phyloP scores from a whole-genome alignment of 495 filamentous ascomycete species.

The Rusavskia elegans region DNA sequence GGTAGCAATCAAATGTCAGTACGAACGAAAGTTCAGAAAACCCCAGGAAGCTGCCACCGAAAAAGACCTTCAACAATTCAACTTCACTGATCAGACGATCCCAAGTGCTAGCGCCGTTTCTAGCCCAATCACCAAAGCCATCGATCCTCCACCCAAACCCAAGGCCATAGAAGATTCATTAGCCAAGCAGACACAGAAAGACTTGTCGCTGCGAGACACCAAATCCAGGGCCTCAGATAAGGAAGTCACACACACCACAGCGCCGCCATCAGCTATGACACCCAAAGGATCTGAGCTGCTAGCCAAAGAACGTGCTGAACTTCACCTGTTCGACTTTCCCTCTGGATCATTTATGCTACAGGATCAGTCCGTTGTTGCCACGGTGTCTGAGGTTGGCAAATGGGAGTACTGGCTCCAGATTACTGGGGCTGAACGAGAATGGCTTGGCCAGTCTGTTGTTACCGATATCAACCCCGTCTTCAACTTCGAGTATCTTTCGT shows the following conservation, averaged over 20 bases:
- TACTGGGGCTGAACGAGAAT: conserved; percentile 56
- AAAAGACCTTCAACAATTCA: conserved; percentile 63
- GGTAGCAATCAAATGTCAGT: conserved; percentile 83
- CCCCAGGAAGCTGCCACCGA: conserved; percentile 67
- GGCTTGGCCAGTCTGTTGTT: conserved; percentile 74
- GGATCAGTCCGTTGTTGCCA: conserved; percentile 55
- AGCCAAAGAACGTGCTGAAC: conserved; percentile 60
- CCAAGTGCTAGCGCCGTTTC: conserved; percentile 65
- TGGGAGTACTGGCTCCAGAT: conserved; percentile 98
- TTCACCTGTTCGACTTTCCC: conserved; percentile 85
- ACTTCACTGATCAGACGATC: conserved; percentile 62
- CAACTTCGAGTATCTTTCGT: conserved; percentile 94
- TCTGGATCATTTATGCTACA: conserved; percentile 72
- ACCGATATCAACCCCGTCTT: conserved; percentile 96
- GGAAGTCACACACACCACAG: conserved; percentile 26
- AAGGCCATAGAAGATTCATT: conserved; percentile 18
- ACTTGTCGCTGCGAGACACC: conserved; percentile 24
- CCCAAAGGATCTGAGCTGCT: conserved; percentile 61
- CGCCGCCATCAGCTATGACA: conserved; percentile 42
- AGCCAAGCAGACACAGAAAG: conserved; percentile 21
- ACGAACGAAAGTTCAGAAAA: conserved; percentile 82
- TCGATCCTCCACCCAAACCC: conserved; percentile 13
- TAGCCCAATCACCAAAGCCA: conserved; percentile 40
- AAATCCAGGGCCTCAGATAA: conserved; percentile 19
- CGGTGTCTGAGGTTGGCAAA: conserved; percentile 69